Evolutionary conservation across 371 early-diverging fungal genomes (phyloP).

Genomic region (Actinomortierella ambigua): DNA sequence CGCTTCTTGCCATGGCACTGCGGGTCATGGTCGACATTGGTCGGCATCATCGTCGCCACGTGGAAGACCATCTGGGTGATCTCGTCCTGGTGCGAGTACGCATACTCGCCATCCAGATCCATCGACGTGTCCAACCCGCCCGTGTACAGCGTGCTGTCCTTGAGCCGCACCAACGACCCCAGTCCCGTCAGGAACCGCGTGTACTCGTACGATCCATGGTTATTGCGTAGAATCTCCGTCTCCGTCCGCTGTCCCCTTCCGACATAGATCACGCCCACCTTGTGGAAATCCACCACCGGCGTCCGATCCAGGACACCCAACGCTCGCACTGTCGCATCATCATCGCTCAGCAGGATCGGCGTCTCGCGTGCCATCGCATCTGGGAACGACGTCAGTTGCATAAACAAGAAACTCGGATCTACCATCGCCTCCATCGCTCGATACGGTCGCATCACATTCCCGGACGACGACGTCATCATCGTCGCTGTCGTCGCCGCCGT

Average conservation of each 20-base stretch:
- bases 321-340: conserved; percentile 78
- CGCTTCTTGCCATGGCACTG: conserved; percentile 86
- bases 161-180: conserved; percentile 75
- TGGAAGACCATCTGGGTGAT: conserved; percentile 92
- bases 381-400: conserved; percentile 77
- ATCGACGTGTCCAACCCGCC: conserved; percentile 92
- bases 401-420: conserved; percentile 67
- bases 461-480: conserved; percentile 1
- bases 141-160: conserved; percentile 71
- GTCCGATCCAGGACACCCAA: conserved; percentile 86
- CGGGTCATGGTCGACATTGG: conserved; percentile 70
- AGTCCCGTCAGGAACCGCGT: conserved; percentile 79
- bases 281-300: conserved; percentile 92
- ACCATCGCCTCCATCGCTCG: conserved; percentile 56
- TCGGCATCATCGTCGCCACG: conserved; percentile 94
- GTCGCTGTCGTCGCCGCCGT: conserved; percentile 17
- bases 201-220: conserved; percentile 85
- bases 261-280: conserved; percentile 93
- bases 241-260: conserved; percentile 85
- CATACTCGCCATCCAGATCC: conserved; percentile 85
- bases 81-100: conserved; percentile 85
- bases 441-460: conserved; percentile 2
- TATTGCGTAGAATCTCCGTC: conserved; percentile 84
- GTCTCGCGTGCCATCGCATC: conserved; percentile 65
- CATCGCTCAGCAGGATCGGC: conserved; percentile 72